Conservation (phyloP, 140 eudicot species). For the Bidens hawaiensis region DNA sequence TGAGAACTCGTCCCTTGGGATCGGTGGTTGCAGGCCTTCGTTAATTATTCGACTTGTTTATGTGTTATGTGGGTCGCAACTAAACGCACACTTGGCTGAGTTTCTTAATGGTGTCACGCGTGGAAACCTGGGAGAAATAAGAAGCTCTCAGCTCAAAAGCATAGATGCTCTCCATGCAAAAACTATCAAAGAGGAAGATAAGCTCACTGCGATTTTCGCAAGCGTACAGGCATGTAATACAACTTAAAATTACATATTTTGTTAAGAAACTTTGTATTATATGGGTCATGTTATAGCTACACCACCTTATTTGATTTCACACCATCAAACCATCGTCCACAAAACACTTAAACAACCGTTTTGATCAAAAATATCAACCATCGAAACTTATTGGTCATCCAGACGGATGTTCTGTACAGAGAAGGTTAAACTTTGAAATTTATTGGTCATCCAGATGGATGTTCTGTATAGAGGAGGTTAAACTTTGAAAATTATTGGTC, state of each 20-base stretch:
- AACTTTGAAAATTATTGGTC: no score
- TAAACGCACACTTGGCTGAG: conserved; percentile 24
- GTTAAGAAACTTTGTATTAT: background rate
- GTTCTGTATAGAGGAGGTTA: no score
- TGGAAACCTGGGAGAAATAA: conserved; percentile 38
- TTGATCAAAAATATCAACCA: no score
- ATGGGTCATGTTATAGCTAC: background rate
- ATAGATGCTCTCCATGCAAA: conserved; percentile 34
- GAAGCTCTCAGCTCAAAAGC: conserved; percentile 23
- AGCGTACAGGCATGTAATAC: conserved; percentile 27
- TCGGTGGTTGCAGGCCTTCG: conserved; percentile 37
- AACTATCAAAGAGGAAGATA: conserved; percentile 32
- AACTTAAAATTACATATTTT: background rate
- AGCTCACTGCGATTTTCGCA: conserved; percentile 29
- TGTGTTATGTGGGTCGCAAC: conserved; percentile 26
- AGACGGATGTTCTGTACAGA: no score
- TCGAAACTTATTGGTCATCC: no score
- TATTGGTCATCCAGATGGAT: no score
- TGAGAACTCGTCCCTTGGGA: conserved; percentile 36
- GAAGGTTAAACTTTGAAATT: no score
- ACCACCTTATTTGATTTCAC: no score
- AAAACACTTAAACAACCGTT: no score
- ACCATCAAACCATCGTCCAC: no score
- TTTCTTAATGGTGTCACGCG: conserved; percentile 27
- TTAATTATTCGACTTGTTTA: conserved; percentile 26